A percentile compares a stretch with the other conserved stretches of the same genome.
These are phyloP conservation scores for Aureobasidium subglaciale DNA, from an alignment of 2,329 filamentous ascomycete genomes.

Conservation along the genomic window DNA sequence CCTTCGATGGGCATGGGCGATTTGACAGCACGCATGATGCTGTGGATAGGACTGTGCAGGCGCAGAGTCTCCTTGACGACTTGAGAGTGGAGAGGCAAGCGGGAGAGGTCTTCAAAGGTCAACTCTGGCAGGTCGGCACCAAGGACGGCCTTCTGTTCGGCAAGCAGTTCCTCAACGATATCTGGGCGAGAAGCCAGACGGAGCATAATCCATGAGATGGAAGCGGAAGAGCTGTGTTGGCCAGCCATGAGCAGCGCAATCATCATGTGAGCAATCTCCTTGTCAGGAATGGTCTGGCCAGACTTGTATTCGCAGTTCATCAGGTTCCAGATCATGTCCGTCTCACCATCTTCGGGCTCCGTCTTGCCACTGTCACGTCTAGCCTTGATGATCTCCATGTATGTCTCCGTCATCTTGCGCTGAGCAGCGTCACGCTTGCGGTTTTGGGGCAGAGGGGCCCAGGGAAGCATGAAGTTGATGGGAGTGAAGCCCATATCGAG, in stretches of 20 bases:
- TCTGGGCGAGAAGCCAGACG: slow-evolving; percentile 70
- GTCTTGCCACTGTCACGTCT: slow-evolving; percentile 47
- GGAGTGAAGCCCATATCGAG: slow-evolving; percentile 85
- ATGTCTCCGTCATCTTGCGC: slow-evolving; percentile 71
- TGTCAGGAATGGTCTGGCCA: slow-evolving; percentile 68
- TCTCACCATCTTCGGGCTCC: slow-evolving; percentile 35
- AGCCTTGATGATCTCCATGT: slow-evolving; percentile 73
- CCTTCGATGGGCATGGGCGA: slow-evolving; percentile 75
- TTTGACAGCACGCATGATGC: slow-evolving; percentile 88
- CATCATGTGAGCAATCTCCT: slow-evolving; percentile 88
- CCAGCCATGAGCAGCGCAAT: slow-evolving; percentile 89
- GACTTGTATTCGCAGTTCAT: slow-evolving; percentile 84
- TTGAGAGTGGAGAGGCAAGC: slow-evolving; percentile 73
- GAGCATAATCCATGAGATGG: slow-evolving; percentile 76
- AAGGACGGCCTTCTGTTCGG: slow-evolving; percentile 69
- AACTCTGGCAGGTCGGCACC: slow-evolving; percentile 69
- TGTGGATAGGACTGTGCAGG: slow-evolving; percentile 88
- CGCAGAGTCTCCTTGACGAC: slow-evolving; percentile 89
- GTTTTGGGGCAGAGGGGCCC: slow-evolving; percentile 85
- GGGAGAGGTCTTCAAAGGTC: slow-evolving; percentile 68
- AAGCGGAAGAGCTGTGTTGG: slow-evolving; percentile 82
- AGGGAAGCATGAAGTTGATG: slow-evolving; percentile 84
- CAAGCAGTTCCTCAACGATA: slow-evolving; percentile 71
- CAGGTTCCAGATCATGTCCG: slow-evolving; percentile 85
- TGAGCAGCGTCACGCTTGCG: slow-evolving; percentile 72